A percentile compares a stretch with the other conserved stretches of the same genome.
Evolutionary conservation across 352 stramenopile species (phyloP).

Genomic region (Plasmopara halstedii): DNA sequence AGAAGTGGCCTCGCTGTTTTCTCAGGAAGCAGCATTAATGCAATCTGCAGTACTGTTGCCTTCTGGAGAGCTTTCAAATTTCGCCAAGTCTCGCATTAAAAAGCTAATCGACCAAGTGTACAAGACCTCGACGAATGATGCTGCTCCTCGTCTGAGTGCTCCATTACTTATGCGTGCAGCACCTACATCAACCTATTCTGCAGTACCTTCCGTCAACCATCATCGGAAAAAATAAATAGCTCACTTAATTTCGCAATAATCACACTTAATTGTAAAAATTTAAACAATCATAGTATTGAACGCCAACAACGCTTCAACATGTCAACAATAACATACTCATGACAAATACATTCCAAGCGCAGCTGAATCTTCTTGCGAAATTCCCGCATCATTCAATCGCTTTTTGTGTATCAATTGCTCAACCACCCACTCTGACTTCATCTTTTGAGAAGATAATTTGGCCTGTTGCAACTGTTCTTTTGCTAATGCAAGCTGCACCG

Average conservation of each 20-base stretch:
- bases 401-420: constrained; percentile 55
- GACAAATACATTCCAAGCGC: constrained; percentile 22
- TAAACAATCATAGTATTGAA: constrained; percentile 24
- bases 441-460: constrained; percentile 38
- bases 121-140: constrained; percentile 24
- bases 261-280: constrained; percentile 49
- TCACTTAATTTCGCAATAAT: constrained; percentile 51
- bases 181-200: constrained; percentile 31
- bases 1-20: constrained; percentile 52
- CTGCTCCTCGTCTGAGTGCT: constrained; percentile 1
- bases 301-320: constrained; percentile 54
- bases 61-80: constrained; percentile 34
- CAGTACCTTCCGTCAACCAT: constrained; percentile 29
- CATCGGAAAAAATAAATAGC: constrained; percentile 24
- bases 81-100: constrained; percentile 64
- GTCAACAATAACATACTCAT: constrained; percentile 52
- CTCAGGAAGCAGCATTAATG: constrained; percentile 43
- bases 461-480: constrained; percentile 49
- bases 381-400: constrained; percentile 31
- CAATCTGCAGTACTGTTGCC: constrained; percentile 42
- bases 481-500: constrained; percentile 37
- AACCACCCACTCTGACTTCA: constrained; percentile 41
- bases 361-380: constrained; percentile 30
- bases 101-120: constrained; percentile 68
- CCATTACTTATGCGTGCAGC: constrained; percentile 13